Conservation (phyloP, 352 stramenopile genomes). For the Phytophthora quininea region DNA sequence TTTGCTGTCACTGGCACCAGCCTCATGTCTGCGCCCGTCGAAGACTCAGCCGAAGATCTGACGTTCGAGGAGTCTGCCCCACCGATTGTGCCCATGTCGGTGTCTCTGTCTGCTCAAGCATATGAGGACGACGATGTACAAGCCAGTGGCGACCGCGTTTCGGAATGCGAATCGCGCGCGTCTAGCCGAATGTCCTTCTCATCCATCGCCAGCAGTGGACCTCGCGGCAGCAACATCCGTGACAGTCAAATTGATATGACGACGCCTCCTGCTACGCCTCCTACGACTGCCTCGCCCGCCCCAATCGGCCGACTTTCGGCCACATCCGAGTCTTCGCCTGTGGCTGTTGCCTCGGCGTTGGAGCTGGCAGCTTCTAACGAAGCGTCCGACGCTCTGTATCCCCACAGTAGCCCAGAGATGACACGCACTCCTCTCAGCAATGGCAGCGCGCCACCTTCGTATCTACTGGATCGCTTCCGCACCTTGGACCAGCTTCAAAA, state of each 20-base stretch:
- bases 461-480: constrained; percentile 27
- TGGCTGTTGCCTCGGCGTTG: constrained; percentile 8
- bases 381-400: background rate
- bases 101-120: constrained; percentile 10
- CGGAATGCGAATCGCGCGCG: constrained; percentile 20
- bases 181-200: constrained; percentile 31
- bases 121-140: constrained; percentile 11
- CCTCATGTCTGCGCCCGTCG: constrained; percentile 19
- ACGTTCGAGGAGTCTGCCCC: no score
- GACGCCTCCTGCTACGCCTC: constrained; percentile 26
- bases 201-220: constrained; percentile 19
- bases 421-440: constrained; percentile 4
- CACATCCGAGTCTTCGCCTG: constrained; percentile 25
- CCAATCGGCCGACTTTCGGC: constrained; percentile 17
- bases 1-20: constrained; percentile 23
- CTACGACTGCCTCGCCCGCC: constrained; percentile 13
- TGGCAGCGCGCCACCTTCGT: constrained; percentile 15
- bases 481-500: constrained; percentile 22
- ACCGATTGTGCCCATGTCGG: constrained; percentile 22
- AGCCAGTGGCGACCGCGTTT: constrained; percentile 33
- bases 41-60: constrained; percentile 18
- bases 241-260: constrained; percentile 28
- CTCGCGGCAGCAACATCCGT: constrained; percentile 30
- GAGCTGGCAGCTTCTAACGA: constrained; percentile 10
- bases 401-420: constrained; percentile 3